Conservation (phyloP, 2,329 filamentous ascomycete genomes). For the Aspergillus quadricinctus region DNA sequence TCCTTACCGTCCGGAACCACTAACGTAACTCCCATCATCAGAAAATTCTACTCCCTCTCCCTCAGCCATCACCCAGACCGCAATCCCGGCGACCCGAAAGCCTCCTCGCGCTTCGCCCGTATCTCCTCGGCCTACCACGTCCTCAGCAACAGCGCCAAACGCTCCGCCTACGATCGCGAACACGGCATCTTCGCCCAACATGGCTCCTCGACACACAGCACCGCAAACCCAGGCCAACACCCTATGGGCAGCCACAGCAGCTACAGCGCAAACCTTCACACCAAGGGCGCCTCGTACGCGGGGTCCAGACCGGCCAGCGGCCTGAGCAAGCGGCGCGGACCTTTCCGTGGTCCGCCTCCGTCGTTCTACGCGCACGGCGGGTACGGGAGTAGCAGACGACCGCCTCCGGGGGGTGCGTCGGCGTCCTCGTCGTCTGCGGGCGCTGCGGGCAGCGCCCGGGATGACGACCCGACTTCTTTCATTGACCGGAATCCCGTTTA, state of each 20-base stretch:
- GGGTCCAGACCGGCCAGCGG: slow-evolving; percentile 71
- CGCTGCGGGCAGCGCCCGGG: slow-evolving; percentile 6
- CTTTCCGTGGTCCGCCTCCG: slow-evolving; percentile 81
- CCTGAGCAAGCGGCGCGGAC: slow-evolving; percentile 67
- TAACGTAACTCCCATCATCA: slow-evolving; percentile 15
- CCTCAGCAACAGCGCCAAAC: slow-evolving; percentile 68
- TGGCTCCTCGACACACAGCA: slow-evolving; percentile 26
- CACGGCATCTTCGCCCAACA: slow-evolving; percentile 35
- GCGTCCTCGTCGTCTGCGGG: slow-evolving; percentile 8
- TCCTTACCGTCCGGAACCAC: background rate
- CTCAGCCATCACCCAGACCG: slow-evolving; percentile 90
- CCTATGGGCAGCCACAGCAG: slow-evolving; percentile 54
- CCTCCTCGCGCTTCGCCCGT: slow-evolving; percentile 71
- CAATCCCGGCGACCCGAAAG: slow-evolving; percentile 70
- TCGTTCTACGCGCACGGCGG: slow-evolving; percentile 81
- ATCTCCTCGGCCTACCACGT: slow-evolving; percentile 80
- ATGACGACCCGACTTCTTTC: slow-evolving; percentile 35
- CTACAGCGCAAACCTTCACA: slow-evolving; percentile 32
- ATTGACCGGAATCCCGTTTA: slow-evolving; percentile 52
- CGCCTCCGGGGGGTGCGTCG: slow-evolving; percentile 3
- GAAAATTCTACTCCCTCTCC: slow-evolving; percentile 81
- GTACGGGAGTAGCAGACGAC: slow-evolving; percentile 53
- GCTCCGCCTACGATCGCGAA: slow-evolving; percentile 72
- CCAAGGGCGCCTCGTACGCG: slow-evolving; percentile 42
- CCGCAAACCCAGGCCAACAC: slow-evolving; percentile 27